A percentile compares a stretch with the other conserved stretches of the same genome.
phyloP scores from a whole-genome alignment of 108 stramenopile genomes.

The Pseudonitzschia pungens region DNA sequence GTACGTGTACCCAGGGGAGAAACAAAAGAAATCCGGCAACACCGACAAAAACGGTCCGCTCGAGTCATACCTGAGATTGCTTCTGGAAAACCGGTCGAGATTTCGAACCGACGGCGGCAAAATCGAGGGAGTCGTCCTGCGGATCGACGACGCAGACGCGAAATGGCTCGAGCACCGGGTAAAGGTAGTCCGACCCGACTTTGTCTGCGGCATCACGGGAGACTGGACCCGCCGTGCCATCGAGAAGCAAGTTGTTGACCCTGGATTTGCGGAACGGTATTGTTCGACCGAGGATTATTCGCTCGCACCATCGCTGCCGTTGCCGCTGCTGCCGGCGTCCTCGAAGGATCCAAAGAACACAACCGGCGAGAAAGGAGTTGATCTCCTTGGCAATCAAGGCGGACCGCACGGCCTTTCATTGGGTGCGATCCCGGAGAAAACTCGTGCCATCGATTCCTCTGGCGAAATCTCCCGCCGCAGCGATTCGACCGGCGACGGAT shows the following conservation, averaged over 20 bases:
- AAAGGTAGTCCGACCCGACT: conserved; percentile 45
- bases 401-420: background rate
- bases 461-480: no score
- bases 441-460: no score
- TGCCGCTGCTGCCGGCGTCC: background rate
- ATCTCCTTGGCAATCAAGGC: background rate
- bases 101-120: conserved; percentile 32
- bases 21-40: background rate
- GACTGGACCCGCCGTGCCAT: conserved; percentile 34
- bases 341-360: background rate
- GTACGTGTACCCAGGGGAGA: conserved; percentile 1
- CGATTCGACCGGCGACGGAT: no score
- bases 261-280: conserved; percentile 15
- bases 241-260: conserved; percentile 34
- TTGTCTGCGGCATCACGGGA: conserved; percentile 22
- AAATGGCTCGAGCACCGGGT: conserved; percentile 20
- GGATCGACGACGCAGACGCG: conserved; percentile 22
- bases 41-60: background rate
- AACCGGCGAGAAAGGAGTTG: background rate
- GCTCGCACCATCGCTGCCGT: background rate
- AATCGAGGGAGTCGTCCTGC: conserved; percentile 44
- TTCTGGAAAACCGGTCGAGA: conserved; percentile 27
- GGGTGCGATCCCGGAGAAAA: background rate
- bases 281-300: background rate
- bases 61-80: background rate